phyloP scores from a whole-genome alignment of 192 early-diverging fungal genomes.

The Coemansia aciculifera region DNA sequence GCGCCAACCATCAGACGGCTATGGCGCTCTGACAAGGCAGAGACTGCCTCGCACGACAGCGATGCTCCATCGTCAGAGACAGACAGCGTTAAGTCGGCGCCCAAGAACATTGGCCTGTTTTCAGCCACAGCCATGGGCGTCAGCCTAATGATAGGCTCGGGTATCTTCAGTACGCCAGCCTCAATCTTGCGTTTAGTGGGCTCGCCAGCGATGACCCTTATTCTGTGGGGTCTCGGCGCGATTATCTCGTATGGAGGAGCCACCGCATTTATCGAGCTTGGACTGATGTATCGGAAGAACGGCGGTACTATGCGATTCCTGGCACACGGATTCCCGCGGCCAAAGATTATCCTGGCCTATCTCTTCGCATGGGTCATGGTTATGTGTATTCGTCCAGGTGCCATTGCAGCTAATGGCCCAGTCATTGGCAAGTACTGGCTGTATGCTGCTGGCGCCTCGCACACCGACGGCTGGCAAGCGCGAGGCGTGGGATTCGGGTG shows the following conservation, averaged over 20 bases:
- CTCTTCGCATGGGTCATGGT: conserved; percentile 59
- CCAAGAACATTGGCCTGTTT: conserved; percentile 53
- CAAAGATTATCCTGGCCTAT: conserved; percentile 54
- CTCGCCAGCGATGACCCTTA: conserved; percentile 67
- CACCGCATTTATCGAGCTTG: conserved; percentile 88
- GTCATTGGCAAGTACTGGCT: conserved; percentile 60
- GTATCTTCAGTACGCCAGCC: conserved; percentile 80
- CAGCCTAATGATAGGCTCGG: conserved; percentile 77
- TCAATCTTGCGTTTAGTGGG: conserved; percentile 65
- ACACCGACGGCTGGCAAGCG: conserved; percentile 48
- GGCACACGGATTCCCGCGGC: conserved; percentile 62
- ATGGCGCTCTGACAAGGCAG: conserved; percentile 11
- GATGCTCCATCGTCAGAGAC: not conserved
- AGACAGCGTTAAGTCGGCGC: not conserved
- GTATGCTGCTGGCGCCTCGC: conserved; percentile 43
- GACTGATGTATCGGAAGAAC: conserved; percentile 78
- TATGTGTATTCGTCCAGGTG: conserved; percentile 57
- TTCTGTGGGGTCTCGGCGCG: conserved; percentile 76
- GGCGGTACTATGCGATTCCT: conserved; percentile 91
- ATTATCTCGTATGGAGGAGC: conserved; percentile 79
- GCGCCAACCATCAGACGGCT: not conserved
- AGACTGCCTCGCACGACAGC: not conserved
- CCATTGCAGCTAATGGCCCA: conserved; percentile 55
- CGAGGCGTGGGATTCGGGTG: conserved; percentile 61
- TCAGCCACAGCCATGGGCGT: conserved; percentile 72